phyloP scores from a whole-genome alignment of 352 stramenopile genomes.

The Globisporangium emineosum region DNA sequence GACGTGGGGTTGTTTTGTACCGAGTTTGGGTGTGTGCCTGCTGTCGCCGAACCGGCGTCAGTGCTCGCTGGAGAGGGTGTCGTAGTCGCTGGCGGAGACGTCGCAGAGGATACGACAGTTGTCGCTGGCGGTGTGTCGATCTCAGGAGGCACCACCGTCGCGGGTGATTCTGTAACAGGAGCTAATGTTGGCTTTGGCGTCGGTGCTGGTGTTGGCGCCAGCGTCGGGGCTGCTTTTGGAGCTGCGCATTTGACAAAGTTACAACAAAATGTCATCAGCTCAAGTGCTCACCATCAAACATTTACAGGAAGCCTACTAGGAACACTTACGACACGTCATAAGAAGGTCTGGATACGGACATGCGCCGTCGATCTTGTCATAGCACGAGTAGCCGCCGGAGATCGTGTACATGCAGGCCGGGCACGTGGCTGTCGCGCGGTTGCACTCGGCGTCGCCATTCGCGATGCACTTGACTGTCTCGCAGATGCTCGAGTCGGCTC shows the following conservation, averaged over 20 bases:
- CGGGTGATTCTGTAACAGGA: not conserved
- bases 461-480: constrained; percentile 46
- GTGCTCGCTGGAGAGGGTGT: not conserved
- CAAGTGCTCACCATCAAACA: not conserved
- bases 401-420: constrained; percentile 70
- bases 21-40: constrained; percentile 1
- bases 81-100: constrained; percentile 1
- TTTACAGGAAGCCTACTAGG: not conserved
- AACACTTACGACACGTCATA: constrained; percentile 25
- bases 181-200: not conserved
- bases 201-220: not conserved
- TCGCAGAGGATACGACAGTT: constrained; percentile 2
- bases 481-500: constrained; percentile 27
- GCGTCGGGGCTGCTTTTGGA: constrained; percentile 2
- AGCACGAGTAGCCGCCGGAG: constrained; percentile 66
- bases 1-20: constrained; percentile 12
- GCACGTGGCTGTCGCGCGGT: constrained; percentile 35
- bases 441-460: constrained; percentile 53
- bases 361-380: constrained; percentile 36
- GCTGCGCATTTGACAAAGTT: constrained; percentile 7
- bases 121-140: constrained; percentile 11
- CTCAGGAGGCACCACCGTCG: constrained; percentile 15
- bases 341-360: constrained; percentile 41
- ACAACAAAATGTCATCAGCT: not conserved
- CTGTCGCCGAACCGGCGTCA: not conserved